Evolutionary conservation across 495 filamentous ascomycete genomes (phyloP).

Genomic region (Jackrogersella multiformis): DNA sequence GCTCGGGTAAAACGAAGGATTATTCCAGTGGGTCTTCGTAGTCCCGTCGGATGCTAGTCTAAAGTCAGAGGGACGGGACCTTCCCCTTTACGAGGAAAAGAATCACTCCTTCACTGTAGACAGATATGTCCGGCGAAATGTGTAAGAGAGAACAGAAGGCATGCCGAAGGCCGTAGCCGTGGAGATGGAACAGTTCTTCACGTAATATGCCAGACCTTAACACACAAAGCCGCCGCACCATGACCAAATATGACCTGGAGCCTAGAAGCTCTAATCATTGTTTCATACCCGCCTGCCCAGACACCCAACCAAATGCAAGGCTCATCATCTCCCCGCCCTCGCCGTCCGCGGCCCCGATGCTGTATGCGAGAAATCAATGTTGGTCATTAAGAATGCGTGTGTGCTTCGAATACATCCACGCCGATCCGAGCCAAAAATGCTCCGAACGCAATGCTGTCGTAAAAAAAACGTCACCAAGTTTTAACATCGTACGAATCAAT

Average conservation of each 20-base stretch:
- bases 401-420: slow-evolving; percentile 32
- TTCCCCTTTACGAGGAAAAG: neutral
- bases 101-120: slow-evolving; percentile 5
- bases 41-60: slow-evolving; percentile 5
- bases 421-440: slow-evolving; percentile 27
- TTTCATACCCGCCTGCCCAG: slow-evolving; percentile 38
- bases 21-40: slow-evolving; percentile 13
- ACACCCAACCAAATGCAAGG: slow-evolving; percentile 44
- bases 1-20: slow-evolving; percentile 31
- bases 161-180: slow-evolving; percentile 15
- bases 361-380: slow-evolving; percentile 43
- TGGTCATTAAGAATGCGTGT: slow-evolving; percentile 41
- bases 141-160: slow-evolving; percentile 35
- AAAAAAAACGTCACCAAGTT: slow-evolving; percentile 19
- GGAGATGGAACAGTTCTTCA: slow-evolving; percentile 7
- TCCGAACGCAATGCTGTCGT: slow-evolving; percentile 38
- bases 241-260: slow-evolving; percentile 33
- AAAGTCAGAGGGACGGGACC: neutral
- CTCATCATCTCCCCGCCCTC: slow-evolving; percentile 32
- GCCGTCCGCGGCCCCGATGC: slow-evolving; percentile 33
- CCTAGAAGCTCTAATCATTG: slow-evolving; percentile 42
- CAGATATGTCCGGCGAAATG: slow-evolving; percentile 30
- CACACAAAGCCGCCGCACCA: slow-evolving; percentile 31
- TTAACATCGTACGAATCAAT: slow-evolving; percentile 19
- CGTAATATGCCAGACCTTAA: slow-evolving; percentile 27